Percentiles rank a stretch among this genome's conserved stretches.
Conservation (phyloP, 2,329 filamentous ascomycete genomes). For the Madurella mycetomatis region DNA sequence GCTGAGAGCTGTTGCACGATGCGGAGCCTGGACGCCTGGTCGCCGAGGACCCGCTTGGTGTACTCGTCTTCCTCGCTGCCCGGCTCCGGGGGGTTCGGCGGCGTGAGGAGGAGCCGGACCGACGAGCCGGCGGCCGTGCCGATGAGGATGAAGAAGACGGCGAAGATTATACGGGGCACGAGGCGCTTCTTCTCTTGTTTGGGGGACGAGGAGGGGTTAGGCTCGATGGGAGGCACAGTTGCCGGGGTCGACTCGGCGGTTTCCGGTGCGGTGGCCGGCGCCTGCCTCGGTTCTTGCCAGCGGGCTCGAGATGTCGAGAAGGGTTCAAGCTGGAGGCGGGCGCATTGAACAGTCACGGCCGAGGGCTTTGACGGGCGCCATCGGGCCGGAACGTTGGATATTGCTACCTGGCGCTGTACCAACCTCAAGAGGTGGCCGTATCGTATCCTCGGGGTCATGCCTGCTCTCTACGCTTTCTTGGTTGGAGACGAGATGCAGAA, state of each 20-base stretch:
- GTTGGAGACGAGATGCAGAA: background rate
- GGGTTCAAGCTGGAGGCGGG: constrained; percentile 3
- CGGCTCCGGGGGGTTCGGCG: constrained; percentile 38
- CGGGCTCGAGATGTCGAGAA: constrained; percentile 13
- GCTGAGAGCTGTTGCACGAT: constrained; percentile 43
- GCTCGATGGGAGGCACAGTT: background rate
- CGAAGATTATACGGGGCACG: constrained; percentile 28
- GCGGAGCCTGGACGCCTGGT: constrained; percentile 42
- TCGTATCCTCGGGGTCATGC: constrained; percentile 18
- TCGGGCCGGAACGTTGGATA: background rate
- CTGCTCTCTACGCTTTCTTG: background rate
- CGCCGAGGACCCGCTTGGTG: constrained; percentile 38
- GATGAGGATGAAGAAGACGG: constrained; percentile 36
- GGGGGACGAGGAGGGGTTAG: constrained; percentile 12
- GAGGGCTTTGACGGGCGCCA: background rate
- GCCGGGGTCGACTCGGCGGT: background rate
- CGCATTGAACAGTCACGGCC: background rate
- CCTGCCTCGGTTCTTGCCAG: constrained; percentile 11
- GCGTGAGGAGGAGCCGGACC: constrained; percentile 38
- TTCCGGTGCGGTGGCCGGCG: constrained; percentile 1
- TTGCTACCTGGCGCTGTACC: background rate
- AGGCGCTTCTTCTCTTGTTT: constrained; percentile 18
- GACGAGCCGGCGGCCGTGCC: constrained; percentile 39
- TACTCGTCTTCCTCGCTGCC: constrained; percentile 39
- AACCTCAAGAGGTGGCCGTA: constrained; percentile 8